Conservation (phyloP, 352 stramenopile species). For the Pythium periplocum region DNA sequence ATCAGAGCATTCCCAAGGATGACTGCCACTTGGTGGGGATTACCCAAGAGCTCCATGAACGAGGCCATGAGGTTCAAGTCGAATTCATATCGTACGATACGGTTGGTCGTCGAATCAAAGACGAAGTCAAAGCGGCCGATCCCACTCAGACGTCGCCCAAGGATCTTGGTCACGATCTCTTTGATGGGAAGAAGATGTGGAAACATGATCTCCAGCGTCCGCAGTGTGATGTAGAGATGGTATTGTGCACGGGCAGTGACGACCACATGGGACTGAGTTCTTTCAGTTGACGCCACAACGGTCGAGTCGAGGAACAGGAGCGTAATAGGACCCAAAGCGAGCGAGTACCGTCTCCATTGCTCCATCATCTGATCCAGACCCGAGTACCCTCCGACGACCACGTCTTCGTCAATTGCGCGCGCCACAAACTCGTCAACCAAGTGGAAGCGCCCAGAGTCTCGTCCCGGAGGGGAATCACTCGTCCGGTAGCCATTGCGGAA, state of each 20-base stretch:
- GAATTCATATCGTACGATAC: slow-evolving; percentile 40
- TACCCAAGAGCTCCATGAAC: slow-evolving; percentile 34
- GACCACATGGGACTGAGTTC: slow-evolving; percentile 15
- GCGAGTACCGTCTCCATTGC: slow-evolving; percentile 47
- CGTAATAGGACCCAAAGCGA: slow-evolving; percentile 13
- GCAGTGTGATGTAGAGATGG: slow-evolving; percentile 29
- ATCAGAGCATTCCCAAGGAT: slow-evolving; percentile 40
- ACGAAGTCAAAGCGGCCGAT: slow-evolving; percentile 34
- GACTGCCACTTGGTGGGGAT: slow-evolving; percentile 28
- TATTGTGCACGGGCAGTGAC: slow-evolving; percentile 38
- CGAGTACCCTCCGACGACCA: slow-evolving; percentile 32
- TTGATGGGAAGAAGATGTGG: slow-evolving; percentile 28
- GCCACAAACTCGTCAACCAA: slow-evolving; percentile 26
- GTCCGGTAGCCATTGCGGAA: slow-evolving; percentile 43
- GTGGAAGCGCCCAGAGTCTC: too few relatives aligned
- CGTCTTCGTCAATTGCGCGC: slow-evolving; percentile 39
- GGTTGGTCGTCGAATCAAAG: slow-evolving; percentile 32
- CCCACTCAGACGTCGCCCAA: slow-evolving; percentile 27
- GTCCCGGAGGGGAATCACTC: slow-evolving; percentile 8
- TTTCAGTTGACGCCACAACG: slow-evolving; percentile 1
- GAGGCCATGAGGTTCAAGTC: slow-evolving; percentile 32
- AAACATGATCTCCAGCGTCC: slow-evolving; percentile 51
- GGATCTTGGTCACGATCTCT: slow-evolving; percentile 20
- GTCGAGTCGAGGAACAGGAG: slow-evolving; percentile 24
- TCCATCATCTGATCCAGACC: slow-evolving; percentile 43